Evolutionary conservation across 1,284 basidiomycete genomes (phyloP), one percentile per base, ranked within the genome.

Genomic region (Sporisorium scitamineum): DNA sequence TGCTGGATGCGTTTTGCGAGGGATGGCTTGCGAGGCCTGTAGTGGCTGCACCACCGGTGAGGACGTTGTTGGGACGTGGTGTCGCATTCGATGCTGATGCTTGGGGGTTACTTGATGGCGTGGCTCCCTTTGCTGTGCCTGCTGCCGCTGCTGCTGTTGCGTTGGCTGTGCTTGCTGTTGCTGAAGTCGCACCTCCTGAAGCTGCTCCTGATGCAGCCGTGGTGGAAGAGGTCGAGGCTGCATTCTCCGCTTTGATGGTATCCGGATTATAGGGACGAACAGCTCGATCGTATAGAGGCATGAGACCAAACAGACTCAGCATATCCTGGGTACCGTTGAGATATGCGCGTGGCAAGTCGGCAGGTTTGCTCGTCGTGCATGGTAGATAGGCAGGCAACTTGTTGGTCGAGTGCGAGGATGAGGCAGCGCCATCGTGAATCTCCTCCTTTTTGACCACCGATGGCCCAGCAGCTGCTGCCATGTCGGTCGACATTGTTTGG

Each of bases 241-340:
- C 62, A 20, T 41, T 44, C 13, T 64, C 67, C 7, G 60, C 67
- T n/a, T 67, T 65, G 53, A 67, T 42, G 18, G 50, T 54, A 2
- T 70, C 72, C 22, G 74, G 66, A 50, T 73, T 69, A 56, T 80
- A 81, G 0, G 80, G 78, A 2, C 78, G 70, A 13, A 81, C 80
- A 20, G 78, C 70, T 10, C 74, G 56, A 26, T 80, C 78, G 66
- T 81, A 81, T 54, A 81, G 68, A 13, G 80, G 78, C 66, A 76
- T 76, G 34, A 81, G 68, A 0, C 64, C 73, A 31, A 81, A 81
- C 9, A 80, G 58, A 10, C 53, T 44, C 9, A 81, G 54, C 73
- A 80, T 76, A 32, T 81, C 80, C 47, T 81, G 78, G 3, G 80
- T 80, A 9, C 78, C 80, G 39, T 81, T 78, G 26, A 81, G 66